phyloP scores from a whole-genome alignment of 805 yeast species.

The Isabelozyma heimii region DNA sequence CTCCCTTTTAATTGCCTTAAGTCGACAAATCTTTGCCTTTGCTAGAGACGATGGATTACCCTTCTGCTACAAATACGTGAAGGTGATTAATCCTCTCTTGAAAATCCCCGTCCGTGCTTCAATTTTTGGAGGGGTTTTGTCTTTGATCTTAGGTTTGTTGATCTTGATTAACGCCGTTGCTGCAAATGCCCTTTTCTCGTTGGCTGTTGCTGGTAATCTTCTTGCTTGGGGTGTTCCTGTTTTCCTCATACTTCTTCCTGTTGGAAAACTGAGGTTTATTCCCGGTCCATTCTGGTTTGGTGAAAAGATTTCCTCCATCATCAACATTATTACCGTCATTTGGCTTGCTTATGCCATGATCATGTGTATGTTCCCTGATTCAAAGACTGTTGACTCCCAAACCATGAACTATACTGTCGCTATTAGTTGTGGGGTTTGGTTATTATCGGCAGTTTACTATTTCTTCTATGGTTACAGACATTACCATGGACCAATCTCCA shows the following conservation, averaged over 20 bases:
- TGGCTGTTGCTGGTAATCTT: constrained; percentile 61
- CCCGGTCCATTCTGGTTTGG: constrained; percentile 75
- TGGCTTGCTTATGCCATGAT: constrained; percentile 55
- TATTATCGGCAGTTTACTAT: constrained; percentile 52
- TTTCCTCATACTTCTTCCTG: constrained; percentile 49
- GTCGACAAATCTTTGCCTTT: constrained; percentile 74
- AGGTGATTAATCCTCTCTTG: constrained; percentile 52
- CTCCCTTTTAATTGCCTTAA: constrained; percentile 58
- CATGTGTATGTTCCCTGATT: constrained; percentile 61
- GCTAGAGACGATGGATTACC: constrained; percentile 79
- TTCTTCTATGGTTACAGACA: constrained; percentile 49
- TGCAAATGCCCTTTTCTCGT: constrained; percentile 65
- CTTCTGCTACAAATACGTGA: constrained; percentile 48
- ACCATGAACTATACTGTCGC: constrained; percentile 72
- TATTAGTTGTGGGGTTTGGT: constrained; percentile 60
- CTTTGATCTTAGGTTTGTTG: constrained; percentile 54
- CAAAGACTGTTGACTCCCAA: constrained; percentile 33
- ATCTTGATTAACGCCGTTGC: constrained; percentile 59
- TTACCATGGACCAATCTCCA: constrained; percentile 54
- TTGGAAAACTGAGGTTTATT: constrained; percentile 46
- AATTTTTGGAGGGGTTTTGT: constrained; percentile 48
- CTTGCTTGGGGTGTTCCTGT: constrained; percentile 63
- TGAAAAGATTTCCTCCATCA: constrained; percentile 36
- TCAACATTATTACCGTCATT: constrained; percentile 43
- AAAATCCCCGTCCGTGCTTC: constrained; percentile 70